Conservation (phyloP, 768 basidiomycete species). For the Pulveroboletus ravenelii region DNA sequence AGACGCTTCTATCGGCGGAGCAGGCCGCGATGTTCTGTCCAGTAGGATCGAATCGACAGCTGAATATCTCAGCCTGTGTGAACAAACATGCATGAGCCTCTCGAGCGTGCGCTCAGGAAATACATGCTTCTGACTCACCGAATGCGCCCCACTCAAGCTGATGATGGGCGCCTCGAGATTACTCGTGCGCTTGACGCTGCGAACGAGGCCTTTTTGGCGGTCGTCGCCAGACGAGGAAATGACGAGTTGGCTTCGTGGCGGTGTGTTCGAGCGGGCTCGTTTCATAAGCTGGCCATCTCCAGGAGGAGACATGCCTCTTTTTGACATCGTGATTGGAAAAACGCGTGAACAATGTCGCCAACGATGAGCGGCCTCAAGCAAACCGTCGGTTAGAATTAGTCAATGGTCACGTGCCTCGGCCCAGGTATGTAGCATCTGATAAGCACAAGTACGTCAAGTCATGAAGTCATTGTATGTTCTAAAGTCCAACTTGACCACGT, state of each 20-base stretch:
- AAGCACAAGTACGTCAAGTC: no score
- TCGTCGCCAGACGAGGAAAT: constrained; percentile 76
- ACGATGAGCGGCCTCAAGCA: no score
- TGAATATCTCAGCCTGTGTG: constrained; percentile 74
- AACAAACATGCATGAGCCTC: background rate
- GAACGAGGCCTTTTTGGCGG: constrained; percentile 71
- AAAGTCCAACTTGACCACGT: constrained; percentile 9
- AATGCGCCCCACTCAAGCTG: constrained; percentile 81
- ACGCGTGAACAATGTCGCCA: background rate
- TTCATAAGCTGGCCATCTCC: constrained; percentile 54
- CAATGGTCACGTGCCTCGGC: background rate
- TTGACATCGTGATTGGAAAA: constrained; percentile 51
- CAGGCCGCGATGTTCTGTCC: constrained; percentile 93
- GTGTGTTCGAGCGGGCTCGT: constrained; percentile 46
- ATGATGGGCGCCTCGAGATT: constrained; percentile 92
- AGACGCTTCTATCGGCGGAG: constrained; percentile 85
- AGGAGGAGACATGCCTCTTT: constrained; percentile 61
- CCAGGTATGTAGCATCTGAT: no score
- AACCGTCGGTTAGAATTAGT: background rate
- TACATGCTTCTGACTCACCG: constrained; percentile 45
- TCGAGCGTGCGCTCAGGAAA: background rate
- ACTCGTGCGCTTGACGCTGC: constrained; percentile 89
- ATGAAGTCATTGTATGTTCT: no score
- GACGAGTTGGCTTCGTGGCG: constrained; percentile 62
- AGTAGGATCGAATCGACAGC: constrained; percentile 90